Base-by-base conservation (phyloP, 2,329 filamentous ascomycete genomes). In the Penicillium sp. region DNA sequence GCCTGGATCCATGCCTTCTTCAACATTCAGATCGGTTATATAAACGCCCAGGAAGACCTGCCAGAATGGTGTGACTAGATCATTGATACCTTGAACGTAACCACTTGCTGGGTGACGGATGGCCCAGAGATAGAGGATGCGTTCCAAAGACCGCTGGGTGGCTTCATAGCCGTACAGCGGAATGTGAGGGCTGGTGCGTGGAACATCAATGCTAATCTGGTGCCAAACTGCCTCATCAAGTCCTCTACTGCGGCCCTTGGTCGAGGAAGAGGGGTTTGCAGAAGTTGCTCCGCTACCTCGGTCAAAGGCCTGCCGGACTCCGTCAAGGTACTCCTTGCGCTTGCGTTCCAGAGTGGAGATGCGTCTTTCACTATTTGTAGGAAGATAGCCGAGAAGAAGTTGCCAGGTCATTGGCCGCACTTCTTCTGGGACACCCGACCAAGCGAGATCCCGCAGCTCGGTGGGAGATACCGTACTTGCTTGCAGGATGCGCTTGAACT, bases 391-490 rank as follows among this genome's bases (percentile, higher is more conserved):
- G 25, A 99, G 84, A 19, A 99, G 81, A 25, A 99, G 81, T 74
- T 97, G 92, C 94, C 94, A 99, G n/a, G 93, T 94, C 88, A 99
- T 97, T 48, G 94, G 91, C 53, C 95, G 90, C 17, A 99, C 91
- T 77, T 99, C 95, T 66, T 91, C 88, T 0, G 94, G 95, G 35
- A 97, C 84, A 12, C 94, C 94, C 50, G 92, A 94, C 94, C 95
- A 99, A 30, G 94, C 91, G 31, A 91, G 81, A 55, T 91, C 82
- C 60, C 94, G 85, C 25, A 99, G 81, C 50, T 97, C 93, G 17
- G 88, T 80, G 2, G 97, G 77, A 2, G 91, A 88, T 65, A 99
- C 94, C 1, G 90, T 91, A 38, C 90, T 96, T 22, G 93, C 86
- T 76, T 99, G 94, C 7, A 99, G 80, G 50, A 99, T 90, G 66